Percentiles rank a stretch among this genome's conserved stretches.
Evolutionary conservation across 306 rosid genomes (phyloP).

Genomic region (Benincasa hispida): DNA sequence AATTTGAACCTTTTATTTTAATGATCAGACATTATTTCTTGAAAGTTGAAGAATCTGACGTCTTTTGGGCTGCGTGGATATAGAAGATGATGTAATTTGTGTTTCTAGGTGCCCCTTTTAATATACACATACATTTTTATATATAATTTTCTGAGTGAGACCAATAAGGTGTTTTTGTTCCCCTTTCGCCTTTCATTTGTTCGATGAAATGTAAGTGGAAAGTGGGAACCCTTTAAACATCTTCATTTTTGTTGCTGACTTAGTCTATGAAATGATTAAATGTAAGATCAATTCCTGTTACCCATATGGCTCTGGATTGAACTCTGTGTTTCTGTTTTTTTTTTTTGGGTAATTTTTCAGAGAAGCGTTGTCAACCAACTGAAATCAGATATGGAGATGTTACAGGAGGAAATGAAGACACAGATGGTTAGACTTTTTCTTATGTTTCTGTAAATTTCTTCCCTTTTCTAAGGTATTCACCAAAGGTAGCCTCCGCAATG

Average conservation of each 20-base stretch:
- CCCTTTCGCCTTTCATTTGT: not conserved
- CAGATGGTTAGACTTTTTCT: slow-evolving; percentile 51
- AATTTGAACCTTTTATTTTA: not conserved
- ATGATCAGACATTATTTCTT: not conserved
- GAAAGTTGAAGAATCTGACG: not conserved
- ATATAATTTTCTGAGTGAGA: not conserved
- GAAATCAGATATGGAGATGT: slow-evolving; percentile 66
- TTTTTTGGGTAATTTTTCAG: slow-evolving; percentile 28
- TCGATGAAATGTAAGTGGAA: not conserved
- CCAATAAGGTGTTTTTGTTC: not conserved
- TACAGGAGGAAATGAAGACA: slow-evolving; percentile 64
- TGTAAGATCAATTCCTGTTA: slow-evolving; percentile 1
- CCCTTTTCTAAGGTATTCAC: slow-evolving; percentile 3
- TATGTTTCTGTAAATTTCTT: not conserved
- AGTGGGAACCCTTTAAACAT: not conserved
- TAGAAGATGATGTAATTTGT: not conserved
- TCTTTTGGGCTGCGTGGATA: not conserved
- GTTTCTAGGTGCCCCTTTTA: not conserved
- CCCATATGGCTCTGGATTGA: not conserved
- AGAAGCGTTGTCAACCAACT: slow-evolving; percentile 72
- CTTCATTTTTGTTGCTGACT: not conserved
- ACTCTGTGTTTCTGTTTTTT: slow-evolving; percentile 1
- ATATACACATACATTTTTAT: too few species aligned
- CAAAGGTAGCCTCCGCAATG: not conserved
- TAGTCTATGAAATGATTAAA: not conserved